Conservation (phyloP, 2,329 filamentous ascomycete genomes). For the Diatrype stigma region DNA sequence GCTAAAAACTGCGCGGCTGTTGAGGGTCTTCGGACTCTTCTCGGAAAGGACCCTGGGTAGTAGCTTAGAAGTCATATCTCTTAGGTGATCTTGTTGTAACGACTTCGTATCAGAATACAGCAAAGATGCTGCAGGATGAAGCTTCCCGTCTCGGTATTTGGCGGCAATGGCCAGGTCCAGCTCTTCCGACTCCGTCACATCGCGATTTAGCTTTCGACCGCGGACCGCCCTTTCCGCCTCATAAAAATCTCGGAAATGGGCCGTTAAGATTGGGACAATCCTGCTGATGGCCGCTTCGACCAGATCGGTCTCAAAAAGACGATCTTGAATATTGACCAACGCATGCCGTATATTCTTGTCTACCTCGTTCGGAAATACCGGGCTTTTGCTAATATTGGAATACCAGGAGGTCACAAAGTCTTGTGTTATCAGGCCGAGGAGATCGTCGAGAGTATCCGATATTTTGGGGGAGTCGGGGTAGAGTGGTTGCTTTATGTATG, state of each 20-base stretch:
- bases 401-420: slow-evolving; percentile 93
- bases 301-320: slow-evolving; percentile 71
- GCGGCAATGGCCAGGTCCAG: slow-evolving; percentile 91
- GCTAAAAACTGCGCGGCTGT: slow-evolving; percentile 74
- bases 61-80: slow-evolving; percentile 67
- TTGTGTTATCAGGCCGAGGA: slow-evolving; percentile 71
- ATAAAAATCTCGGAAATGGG: slow-evolving; percentile 85
- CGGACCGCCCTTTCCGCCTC: slow-evolving; percentile 83
- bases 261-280: slow-evolving; percentile 81
- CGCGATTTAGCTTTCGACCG: slow-evolving; percentile 81
- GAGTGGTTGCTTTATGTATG: slow-evolving; percentile 65
- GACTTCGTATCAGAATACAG: slow-evolving; percentile 79
- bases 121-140: slow-evolving; percentile 82
- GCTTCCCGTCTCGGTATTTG: slow-evolving; percentile 82
- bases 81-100: slow-evolving; percentile 83
- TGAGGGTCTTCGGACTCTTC: slow-evolving; percentile 66
- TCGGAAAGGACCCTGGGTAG: slow-evolving; percentile 72
- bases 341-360: slow-evolving; percentile 74
- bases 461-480: slow-evolving; percentile 73
- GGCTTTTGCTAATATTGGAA: slow-evolving; percentile 73
- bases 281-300: slow-evolving; percentile 78
- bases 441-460: slow-evolving; percentile 72
- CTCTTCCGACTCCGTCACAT: slow-evolving; percentile 93
- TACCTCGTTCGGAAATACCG: slow-evolving; percentile 79
- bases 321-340: slow-evolving; percentile 65